These are phyloP conservation scores for Exophiala aquamarina DNA, from an alignment of 2,329 filamentous ascomycete species.

Conservation along the genomic window DNA sequence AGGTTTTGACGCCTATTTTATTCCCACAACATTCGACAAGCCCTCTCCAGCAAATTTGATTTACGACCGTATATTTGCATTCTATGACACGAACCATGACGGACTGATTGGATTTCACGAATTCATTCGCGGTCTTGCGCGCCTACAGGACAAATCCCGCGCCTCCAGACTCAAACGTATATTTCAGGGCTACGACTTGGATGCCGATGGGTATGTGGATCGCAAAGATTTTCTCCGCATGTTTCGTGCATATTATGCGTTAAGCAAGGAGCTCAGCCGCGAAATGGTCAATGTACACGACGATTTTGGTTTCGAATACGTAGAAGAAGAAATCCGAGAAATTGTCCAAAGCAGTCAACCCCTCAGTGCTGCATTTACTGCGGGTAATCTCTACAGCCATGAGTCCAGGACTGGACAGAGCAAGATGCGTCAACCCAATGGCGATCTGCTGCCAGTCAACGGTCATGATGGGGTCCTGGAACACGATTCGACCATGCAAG, in stretches of 20 bases:
- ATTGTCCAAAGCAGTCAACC: constrained; percentile 74
- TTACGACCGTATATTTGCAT: constrained; percentile 93
- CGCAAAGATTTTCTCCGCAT: constrained; percentile 86
- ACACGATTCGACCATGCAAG: constrained; percentile 60
- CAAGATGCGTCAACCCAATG: constrained; percentile 63
- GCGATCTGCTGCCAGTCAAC: constrained; percentile 63
- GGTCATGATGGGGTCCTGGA: constrained; percentile 54
- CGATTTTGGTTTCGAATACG: constrained; percentile 71
- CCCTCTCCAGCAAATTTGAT: constrained; percentile 83
- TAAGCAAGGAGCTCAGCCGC: constrained; percentile 84
- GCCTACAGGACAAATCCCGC: constrained; percentile 59
- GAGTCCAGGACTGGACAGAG: constrained; percentile 63
- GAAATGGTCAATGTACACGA: constrained; percentile 78
- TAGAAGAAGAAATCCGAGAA: constrained; percentile 73
- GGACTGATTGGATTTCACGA: constrained; percentile 89
- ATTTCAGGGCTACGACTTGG: constrained; percentile 88
- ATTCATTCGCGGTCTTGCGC: constrained; percentile 79
- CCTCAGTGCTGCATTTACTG: constrained; percentile 75
- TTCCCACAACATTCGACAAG: constrained; percentile 77
- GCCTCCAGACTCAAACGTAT: constrained; percentile 67
- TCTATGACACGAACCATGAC: constrained; percentile 90
- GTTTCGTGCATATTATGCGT: constrained; percentile 87
- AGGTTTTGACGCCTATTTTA: constrained; percentile 88
- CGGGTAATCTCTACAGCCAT: constrained; percentile 65
- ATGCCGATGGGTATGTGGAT: constrained; percentile 81